phyloP scores from a whole-genome alignment of 2,329 filamentous ascomycete genomes.

The Neofusicoccum laricinum region DNA sequence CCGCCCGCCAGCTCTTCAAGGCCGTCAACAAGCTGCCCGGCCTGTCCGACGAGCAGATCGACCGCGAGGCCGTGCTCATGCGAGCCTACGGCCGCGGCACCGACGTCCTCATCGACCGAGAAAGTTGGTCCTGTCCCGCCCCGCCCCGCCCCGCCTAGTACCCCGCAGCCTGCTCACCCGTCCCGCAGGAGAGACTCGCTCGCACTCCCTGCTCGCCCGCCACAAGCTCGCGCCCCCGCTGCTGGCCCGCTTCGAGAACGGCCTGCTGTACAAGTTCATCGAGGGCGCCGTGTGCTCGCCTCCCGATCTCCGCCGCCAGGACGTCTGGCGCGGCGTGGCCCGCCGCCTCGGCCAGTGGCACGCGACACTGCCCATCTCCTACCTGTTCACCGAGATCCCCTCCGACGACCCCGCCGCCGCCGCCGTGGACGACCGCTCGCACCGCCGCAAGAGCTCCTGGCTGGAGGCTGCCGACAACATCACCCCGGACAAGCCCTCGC shows the following conservation, averaged over 20 bases:
- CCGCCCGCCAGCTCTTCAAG: slow-evolving; percentile 60
- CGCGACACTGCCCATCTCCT: slow-evolving; percentile 61
- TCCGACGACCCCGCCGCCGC: slow-evolving; percentile 25
- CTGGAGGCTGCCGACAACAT: slow-evolving; percentile 35
- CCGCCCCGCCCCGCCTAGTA: background rate
- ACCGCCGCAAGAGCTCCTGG: slow-evolving; percentile 32
- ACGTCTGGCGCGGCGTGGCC: slow-evolving; percentile 80
- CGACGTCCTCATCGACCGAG: slow-evolving; percentile 91
- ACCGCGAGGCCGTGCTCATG: slow-evolving; percentile 81
- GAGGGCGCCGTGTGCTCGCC: slow-evolving; percentile 76
- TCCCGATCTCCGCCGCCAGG: slow-evolving; percentile 71
- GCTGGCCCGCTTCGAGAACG: slow-evolving; percentile 90
- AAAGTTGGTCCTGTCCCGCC: slow-evolving; percentile 57
- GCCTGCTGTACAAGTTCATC: slow-evolving; percentile 91
- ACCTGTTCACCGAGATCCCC: slow-evolving; percentile 40
- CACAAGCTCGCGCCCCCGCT: slow-evolving; percentile 81
- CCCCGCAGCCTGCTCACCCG: background rate
- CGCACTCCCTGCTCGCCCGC: slow-evolving; percentile 82
- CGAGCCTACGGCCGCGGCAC: slow-evolving; percentile 94
- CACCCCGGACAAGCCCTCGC: slow-evolving; percentile 67
- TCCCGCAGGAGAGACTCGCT: slow-evolving; percentile 53
- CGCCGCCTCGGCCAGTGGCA: slow-evolving; percentile 90
- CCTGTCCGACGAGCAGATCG: slow-evolving; percentile 71
- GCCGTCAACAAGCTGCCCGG: slow-evolving; percentile 68
- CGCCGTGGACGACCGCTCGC: slow-evolving; percentile 24